phyloP scores from a whole-genome alignment of 164 flowering plant genomes.

The Euptelea pleiosperma region DNA sequence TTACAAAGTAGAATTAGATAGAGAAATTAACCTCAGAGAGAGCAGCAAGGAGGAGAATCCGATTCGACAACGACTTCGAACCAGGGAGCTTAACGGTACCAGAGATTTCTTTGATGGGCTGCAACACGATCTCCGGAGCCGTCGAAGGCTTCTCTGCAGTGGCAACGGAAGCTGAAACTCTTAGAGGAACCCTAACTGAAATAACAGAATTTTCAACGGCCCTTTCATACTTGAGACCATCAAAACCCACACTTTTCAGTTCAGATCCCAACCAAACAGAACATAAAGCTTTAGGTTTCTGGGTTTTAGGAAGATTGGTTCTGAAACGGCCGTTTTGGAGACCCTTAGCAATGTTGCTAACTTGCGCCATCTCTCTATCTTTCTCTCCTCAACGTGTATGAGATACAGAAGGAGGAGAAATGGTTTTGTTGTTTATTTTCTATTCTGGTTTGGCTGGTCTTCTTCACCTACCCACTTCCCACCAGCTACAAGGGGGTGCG shows the following conservation, averaged over 20 bases:
- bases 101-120: constrained; percentile 85
- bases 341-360: constrained; percentile 21
- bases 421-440: background rate
- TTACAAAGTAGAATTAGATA: background rate
- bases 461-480: background rate
- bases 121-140: constrained; percentile 78
- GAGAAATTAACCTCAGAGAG: constrained; percentile 65
- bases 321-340: background rate
- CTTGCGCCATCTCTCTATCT: constrained; percentile 23
- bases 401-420: background rate
- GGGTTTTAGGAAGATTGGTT: constrained; percentile 8
- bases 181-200: constrained; percentile 19
- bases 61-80: constrained; percentile 97
- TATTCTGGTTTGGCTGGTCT: background rate
- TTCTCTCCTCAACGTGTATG: too few species aligned
- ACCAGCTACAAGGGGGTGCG: background rate
- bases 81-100: constrained; percentile 86
- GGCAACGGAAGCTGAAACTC: constrained; percentile 58
- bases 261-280: constrained; percentile 38
- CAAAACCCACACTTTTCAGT: constrained; percentile 13
- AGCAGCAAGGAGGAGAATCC: constrained; percentile 93
- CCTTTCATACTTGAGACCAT: constrained; percentile 23
- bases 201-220: background rate
- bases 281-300: constrained; percentile 20
- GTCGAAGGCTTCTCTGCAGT: constrained; percentile 65